A percentile compares a stretch with the other conserved stretches of the same genome.
Evolutionary conservation across 345 rosid species (phyloP).

Genomic region (Lumnitzera racemosa): DNA sequence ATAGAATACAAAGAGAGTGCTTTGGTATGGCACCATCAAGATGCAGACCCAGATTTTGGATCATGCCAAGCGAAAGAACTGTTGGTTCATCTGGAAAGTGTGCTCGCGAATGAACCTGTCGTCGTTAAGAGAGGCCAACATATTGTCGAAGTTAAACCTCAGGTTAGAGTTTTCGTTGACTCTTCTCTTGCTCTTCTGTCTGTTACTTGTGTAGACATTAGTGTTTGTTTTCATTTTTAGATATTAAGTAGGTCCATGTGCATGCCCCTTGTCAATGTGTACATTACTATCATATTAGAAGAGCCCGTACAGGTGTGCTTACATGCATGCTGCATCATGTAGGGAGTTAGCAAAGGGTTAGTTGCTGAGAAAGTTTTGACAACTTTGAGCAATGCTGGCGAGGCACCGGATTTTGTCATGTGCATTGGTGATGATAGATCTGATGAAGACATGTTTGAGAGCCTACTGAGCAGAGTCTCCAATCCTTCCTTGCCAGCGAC

Average conservation of each 20-base stretch:
- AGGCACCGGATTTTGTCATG: conserved; percentile 71
- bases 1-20: conserved; percentile 81
- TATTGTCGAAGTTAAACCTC: conserved; percentile 91
- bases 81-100: conserved; percentile 74
- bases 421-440: conserved; percentile 90
- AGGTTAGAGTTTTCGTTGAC: conserved; percentile 26
- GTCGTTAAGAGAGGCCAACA: conserved; percentile 82
- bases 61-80: conserved; percentile 90
- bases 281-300: neutral
- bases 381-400: conserved; percentile 40
- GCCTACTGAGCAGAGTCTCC: conserved; percentile 47
- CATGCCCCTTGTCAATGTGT: neutral
- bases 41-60: conserved; percentile 91
- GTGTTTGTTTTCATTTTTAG: too few species aligned
- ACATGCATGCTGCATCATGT: conserved; percentile 2
- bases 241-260: neutral
- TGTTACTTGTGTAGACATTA: neutral
- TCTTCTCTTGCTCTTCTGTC: neutral
- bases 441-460: conserved; percentile 91
- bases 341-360: conserved; percentile 86
- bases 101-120: conserved; percentile 81
- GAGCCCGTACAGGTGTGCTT: neutral
- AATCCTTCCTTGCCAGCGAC: conserved; percentile 38
- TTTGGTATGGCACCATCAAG: conserved; percentile 91
- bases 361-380: conserved; percentile 61